phyloP scores from a whole-genome alignment of 768 basidiomycete species.

The Trametopsis cervina region DNA sequence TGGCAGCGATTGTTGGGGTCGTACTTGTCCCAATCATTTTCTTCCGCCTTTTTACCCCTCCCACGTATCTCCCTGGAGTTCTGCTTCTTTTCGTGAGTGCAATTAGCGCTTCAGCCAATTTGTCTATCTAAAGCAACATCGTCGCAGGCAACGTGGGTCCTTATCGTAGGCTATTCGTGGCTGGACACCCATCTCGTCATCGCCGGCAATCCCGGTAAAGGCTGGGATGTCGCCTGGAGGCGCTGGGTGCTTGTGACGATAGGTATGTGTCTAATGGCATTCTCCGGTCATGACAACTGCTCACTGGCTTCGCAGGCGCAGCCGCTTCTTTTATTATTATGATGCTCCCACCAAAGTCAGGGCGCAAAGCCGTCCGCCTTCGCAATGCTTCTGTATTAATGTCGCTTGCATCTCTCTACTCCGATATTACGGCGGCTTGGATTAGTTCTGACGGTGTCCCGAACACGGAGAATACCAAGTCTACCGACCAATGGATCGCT shows the following conservation, averaged over 20 bases:
- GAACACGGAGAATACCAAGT: conserved; percentile 9
- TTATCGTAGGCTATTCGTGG: conserved; percentile 52
- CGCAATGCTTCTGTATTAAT: conserved; percentile 35
- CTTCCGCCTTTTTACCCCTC: conserved; percentile 40
- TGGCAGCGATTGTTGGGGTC: conserved; percentile 41
- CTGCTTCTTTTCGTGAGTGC: conserved; percentile 32
- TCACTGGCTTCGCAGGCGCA: conserved; percentile 27
- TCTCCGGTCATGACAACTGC: not conserved
- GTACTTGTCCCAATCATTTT: conserved; percentile 43
- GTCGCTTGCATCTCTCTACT: conserved; percentile 36
- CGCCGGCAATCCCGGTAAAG: conserved; percentile 42
- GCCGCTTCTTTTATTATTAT: conserved; percentile 47
- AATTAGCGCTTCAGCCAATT: too few species aligned
- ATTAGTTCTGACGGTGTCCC: conserved; percentile 20
- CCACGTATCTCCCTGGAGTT: conserved; percentile 29
- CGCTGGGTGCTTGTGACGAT: conserved; percentile 44
- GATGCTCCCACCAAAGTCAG: conserved; percentile 45
- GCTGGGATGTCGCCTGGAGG: conserved; percentile 46
- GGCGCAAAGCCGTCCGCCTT: conserved; percentile 39
- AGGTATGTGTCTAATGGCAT: conserved; percentile 25
- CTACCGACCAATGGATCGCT: conserved; percentile 18
- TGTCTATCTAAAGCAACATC: not conserved
- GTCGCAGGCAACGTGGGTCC: conserved; percentile 32
- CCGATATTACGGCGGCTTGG: conserved; percentile 35
- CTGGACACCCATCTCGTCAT: conserved; percentile 43